phyloP scores from a whole-genome alignment of 805 yeast species.

The Wickerhamiella qilinensis region DNA sequence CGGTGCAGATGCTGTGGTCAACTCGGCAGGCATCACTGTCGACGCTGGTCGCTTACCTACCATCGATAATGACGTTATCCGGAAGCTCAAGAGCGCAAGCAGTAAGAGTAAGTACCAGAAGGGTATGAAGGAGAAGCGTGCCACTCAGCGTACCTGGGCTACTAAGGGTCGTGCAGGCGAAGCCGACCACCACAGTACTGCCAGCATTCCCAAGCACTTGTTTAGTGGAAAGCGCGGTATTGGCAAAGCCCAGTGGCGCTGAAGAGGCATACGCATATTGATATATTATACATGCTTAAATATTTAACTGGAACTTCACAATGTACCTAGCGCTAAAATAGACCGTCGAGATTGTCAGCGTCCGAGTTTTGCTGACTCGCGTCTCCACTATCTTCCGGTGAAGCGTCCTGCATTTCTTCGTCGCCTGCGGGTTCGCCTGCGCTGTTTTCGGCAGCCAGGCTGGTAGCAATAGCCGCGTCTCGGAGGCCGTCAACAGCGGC shows the following conservation, averaged over 20 bases:
- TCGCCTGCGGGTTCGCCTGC: neutral
- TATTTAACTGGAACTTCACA: neutral
- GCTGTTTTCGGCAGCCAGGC: neutral
- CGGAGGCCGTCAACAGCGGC: neutral
- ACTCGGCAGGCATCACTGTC: conserved; percentile 25
- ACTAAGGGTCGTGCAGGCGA: conserved; percentile 89
- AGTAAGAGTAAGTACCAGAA: conserved; percentile 52
- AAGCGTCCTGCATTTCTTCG: conserved; percentile 18
- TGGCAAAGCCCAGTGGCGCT: conserved; percentile 86
- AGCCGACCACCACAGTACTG: conserved; percentile 81
- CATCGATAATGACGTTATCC: conserved; percentile 75
- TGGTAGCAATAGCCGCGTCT: neutral
- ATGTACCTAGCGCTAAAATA: neutral
- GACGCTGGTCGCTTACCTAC: conserved; percentile 29
- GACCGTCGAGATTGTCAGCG: conserved; percentile 6
- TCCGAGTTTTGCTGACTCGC: too few species aligned
- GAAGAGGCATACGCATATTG: neutral
- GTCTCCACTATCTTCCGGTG: conserved; percentile 7
- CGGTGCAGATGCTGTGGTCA: conserved; percentile 72
- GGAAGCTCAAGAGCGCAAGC: conserved; percentile 9
- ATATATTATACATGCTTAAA: neutral
- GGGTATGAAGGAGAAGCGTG: conserved; percentile 74
- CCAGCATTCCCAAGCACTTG: conserved; percentile 81
- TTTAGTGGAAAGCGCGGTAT: conserved; percentile 93
- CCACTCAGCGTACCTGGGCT: conserved; percentile 87